phyloP scores from a whole-genome alignment of 768 basidiomycete species.

The Pholiota conissans region DNA sequence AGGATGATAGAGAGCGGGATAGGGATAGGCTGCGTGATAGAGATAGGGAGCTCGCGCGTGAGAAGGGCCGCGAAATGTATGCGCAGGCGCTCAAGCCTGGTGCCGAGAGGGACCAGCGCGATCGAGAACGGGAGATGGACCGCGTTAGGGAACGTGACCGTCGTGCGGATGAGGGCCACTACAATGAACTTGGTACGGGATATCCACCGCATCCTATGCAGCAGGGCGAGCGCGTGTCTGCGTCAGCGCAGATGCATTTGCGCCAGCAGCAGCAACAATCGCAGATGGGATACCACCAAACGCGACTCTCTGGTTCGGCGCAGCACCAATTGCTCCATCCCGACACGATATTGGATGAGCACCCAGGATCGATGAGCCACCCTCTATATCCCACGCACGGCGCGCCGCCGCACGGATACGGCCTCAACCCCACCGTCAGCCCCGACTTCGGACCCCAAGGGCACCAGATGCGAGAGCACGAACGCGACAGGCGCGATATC shows the following conservation, averaged over 20 bases:
- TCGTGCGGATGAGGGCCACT: background rate
- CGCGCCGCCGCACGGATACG: background rate
- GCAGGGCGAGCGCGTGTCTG: background rate
- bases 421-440: background rate
- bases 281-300: background rate
- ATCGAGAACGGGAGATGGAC: conserved; percentile 5
- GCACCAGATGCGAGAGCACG: conserved; percentile 1
- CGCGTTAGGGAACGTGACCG: conserved; percentile 11
- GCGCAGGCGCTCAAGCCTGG: conserved; percentile 5
- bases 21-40: conserved; percentile 7
- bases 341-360: conserved; percentile 14
- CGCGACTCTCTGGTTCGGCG: background rate
- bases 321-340: conserved; percentile 1
- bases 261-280: background rate
- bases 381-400: background rate
- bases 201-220: conserved; percentile 1
- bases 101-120: conserved; percentile 9
- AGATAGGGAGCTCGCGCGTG: conserved; percentile 1
- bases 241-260: background rate
- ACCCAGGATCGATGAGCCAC: background rate
- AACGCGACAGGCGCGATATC: background rate
- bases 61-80: conserved; percentile 17
- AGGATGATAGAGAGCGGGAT: conserved; percentile 5
- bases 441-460: background rate
- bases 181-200: conserved; percentile 1